These are phyloP conservation scores for Hansfordia pulvinata DNA, from an alignment of 2,329 filamentous ascomycete genomes.

Conservation along the genomic window DNA sequence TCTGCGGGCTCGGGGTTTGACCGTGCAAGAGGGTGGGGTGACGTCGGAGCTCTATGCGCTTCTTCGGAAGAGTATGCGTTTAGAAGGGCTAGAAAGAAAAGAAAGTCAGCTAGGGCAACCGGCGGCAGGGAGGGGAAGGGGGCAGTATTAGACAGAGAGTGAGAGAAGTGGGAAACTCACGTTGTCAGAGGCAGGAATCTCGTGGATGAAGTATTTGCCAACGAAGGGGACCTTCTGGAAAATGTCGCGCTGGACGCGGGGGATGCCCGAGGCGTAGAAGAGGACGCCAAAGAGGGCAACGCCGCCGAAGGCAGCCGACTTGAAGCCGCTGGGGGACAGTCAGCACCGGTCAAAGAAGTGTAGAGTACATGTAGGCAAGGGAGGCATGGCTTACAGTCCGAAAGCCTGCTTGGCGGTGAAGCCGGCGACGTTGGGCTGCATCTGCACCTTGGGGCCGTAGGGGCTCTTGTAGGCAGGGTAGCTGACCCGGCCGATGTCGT, in stretches of 20 bases:
- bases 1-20: too few relatives aligned
- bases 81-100: not conserved
- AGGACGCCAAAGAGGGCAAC: slow-evolving; percentile 43
- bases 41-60: too few relatives aligned
- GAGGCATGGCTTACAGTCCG: slow-evolving; percentile 34
- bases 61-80: too few relatives aligned
- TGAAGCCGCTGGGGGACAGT: slow-evolving; percentile 31
- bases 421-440: slow-evolving; percentile 41
- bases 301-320: slow-evolving; percentile 39
- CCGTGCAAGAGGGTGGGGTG: too few relatives aligned
- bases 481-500: too few relatives aligned
- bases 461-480: slow-evolving; percentile 41
- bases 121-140: slow-evolving; percentile 33
- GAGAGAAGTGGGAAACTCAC: slow-evolving; percentile 38
- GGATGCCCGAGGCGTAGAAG: slow-evolving; percentile 48
- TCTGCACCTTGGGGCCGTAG: slow-evolving; percentile 57
- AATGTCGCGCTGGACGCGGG: slow-evolving; percentile 44
- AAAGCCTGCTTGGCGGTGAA: slow-evolving; percentile 32
- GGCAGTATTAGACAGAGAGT: slow-evolving; percentile 43
- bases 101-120: not conserved
- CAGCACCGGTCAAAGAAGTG: not conserved
- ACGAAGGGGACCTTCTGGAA: slow-evolving; percentile 46
- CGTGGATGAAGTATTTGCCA: slow-evolving; percentile 34
- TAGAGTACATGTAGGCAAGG: slow-evolving; percentile 1
- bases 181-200: slow-evolving; percentile 47